Evolutionary conservation across 257 asterid species (phyloP), one percentile per base, ranked within the genome.

Genomic region (Mentha longifolia): DNA sequence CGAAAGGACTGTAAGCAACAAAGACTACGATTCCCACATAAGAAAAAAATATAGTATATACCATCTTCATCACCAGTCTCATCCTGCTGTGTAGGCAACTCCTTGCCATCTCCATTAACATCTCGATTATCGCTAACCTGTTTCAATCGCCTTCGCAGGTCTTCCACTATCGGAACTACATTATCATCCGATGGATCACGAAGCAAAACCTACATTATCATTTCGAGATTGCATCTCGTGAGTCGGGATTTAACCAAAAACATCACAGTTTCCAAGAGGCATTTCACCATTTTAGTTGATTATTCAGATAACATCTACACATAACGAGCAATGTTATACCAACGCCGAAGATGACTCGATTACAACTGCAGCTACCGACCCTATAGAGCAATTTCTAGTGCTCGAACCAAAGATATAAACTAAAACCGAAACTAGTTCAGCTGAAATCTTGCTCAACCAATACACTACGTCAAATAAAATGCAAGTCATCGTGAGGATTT

Each of bases 41-140:
- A 52, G 61, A 41, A 58, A 46, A 47, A 19, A 60, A 50, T 14
- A 45, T 14, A 52, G 58, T 25, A 70, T 42, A 52, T 86, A 90
- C 97, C 97, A 82, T 90, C 94, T 86, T 91, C 98, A 76, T 90
- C 96, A 68, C 82, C 89, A 6, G 81, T 67, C 55, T 92, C 95
- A 75, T 93, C 98, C 75, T 82, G 84, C 28, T 85, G 95, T 41
- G 59, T 67, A 70, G 70, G 41, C 47, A 56, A 61, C 15, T 82
- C 91, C 47, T 65, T 86, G 71, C 77, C 88, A 76, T 84, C 93
- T 69, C 82, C 89, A 68, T 82, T 84, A 42, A 68, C 89, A 65
- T 92, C 95, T 37, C 49, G 76, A 70, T 85, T 79, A 67, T 81
- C 76, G 81, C 68, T 74, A 51, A 73, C 59, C n/a, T 85, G 83